Base-by-base conservation (phyloP, 495 filamentous ascomycete genomes). In the Glutinoglossum americanum region DNA sequence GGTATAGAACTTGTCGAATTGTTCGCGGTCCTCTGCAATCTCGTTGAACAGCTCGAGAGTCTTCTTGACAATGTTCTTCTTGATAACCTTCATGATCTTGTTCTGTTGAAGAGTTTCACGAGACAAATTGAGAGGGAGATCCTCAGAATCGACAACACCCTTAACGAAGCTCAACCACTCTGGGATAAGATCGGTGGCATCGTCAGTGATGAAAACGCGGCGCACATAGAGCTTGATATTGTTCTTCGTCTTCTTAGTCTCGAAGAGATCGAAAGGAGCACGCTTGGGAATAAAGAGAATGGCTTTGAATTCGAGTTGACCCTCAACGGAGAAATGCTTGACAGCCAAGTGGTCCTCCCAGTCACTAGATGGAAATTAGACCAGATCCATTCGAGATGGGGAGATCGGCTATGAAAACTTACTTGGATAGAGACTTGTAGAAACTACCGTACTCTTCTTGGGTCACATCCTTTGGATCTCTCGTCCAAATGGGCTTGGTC, bases 61-160 rank as follows among this genome's bases (percentile, higher is more conserved):
- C 89, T 98, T 98, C 88, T 97, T 98, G 78, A 98, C 89, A 60
- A 98, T 92, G 83, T 98, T 98, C 89, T 98, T 98, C 79, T 87
- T 89, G 81, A 98, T 98, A 68, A 98, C 92, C 82, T 98, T 98
- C 92, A 98, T 94, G 78, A 98, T 98, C 87, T 97, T 97, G 84
- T 97, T 97, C 79, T 97, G 93, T 76, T 98, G 92, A 53, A 98
- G 87, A 59, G 93, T 97, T 81, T 98, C 92, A 82, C 92, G 93
- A 71, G 93, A 97, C 74, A 98, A 73, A 80, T 98, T 98, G 66
- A 98, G 81, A 60, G 92, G 92, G 37, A 98, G 84, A 74, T 98
- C 92, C 79, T 98, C 92, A 61, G 92, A 98, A 75, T 98, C 92
- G 68, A 98, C 93, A 65, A 98, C 92, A 79, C 92, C 92, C 85